Base-by-base conservation (phyloP, 768 basidiomycete genomes). In the Russula sp. region DNA sequence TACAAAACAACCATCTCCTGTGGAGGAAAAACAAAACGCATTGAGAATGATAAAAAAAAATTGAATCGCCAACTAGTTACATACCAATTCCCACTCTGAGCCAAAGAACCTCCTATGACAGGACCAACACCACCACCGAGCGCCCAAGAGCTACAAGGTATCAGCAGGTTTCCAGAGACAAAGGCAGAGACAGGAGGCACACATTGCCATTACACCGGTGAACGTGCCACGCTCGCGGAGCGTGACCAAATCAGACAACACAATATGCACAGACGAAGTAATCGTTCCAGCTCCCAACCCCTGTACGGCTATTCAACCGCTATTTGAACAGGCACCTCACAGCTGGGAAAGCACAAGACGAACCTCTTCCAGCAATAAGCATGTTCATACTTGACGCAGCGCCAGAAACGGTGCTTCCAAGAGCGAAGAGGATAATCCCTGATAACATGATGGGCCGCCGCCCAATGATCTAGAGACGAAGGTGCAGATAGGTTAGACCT, bases 191-290 rank as follows among this genome's bases (percentile, higher is more conserved):
- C 63, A 57, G 69, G 48, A 32, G 32, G n/a, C n/a, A 10, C 49
- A 74, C 75, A 75, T 38, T 1, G 71, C 73, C 30, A 76, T 59
- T 3, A 77, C 50, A 1, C 72, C 72, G 20, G 65, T 72, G 56
- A 71, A 77, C 11, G 62, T 61, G 5, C 76, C 76, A 36, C 76
- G 66, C 62, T 76, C 74, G 40, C 70, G 63, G 11, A 76, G 71
- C n/a, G 76, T 67, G n/a, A 76, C 75, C 1, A 77, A 63, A 26
- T 77, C 76, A 71, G 73, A 69, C 11, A 77, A 50, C 22, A 77
- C 68, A 20, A 75, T 76, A 4, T 69, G 66, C 13, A 71, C 59
- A 4, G 76, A 58, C 24, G 73, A 62, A n/a, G 69, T 56, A 40
- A 74, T 72, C 0, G 69, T 72, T 10, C 72, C 73, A 9, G 70